Base-by-base conservation (phyloP, 495 filamentous ascomycete genomes). In the Penicillium macrosclerotiorum region DNA sequence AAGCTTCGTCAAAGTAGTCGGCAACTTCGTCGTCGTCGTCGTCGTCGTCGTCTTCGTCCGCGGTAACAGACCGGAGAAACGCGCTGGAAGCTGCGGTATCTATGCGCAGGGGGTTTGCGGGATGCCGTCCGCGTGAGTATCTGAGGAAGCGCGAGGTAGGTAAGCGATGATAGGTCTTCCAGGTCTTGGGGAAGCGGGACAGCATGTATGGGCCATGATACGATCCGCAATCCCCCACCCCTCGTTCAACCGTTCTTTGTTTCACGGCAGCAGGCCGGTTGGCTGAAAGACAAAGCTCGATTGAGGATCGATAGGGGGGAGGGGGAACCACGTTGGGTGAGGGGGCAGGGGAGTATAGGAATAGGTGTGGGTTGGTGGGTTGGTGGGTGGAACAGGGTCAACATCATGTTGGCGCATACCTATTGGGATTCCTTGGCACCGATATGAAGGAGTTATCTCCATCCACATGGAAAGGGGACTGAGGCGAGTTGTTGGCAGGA, bases 361-460 rank as follows among this genome's bases (percentile, higher is more conserved):
- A 34, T 45, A 33, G n/a, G n/a, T n/a, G n/a, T n/a, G n/a, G n/a
- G n/a, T n/a, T n/a, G 29, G 46, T 42, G 26, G 34, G 41, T 24
- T 42, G 41, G 24, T 49, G 39, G 24, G 49, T 35, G 31, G 37
- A 30, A 40, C 25, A 18, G 43, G 22, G 11, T 19, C 34, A 26
- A 34, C 33, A 25, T 22, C 25, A 27, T 16, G 35, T 22, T 25
- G 16, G 47, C 46, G 52, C 72, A 67, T 72, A 75, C 72, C 67
- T 70, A 51, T 72, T 67, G 14, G 63, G 47, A 52, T 70, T 60
- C 54, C 61, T 66, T 56, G 63, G 62, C 35, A 60, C 49, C 44
- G 60, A 65, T 62, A 58, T 57, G 20, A 56, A 58, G 36, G 55
- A 51, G 37, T 30, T 26, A 17, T 63, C 63, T 48, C 59, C 69